A percentile compares a stretch with the other conserved stretches of the same genome.
Conservation (phyloP, 116 monocot species). For the Iris pallida region DNA sequence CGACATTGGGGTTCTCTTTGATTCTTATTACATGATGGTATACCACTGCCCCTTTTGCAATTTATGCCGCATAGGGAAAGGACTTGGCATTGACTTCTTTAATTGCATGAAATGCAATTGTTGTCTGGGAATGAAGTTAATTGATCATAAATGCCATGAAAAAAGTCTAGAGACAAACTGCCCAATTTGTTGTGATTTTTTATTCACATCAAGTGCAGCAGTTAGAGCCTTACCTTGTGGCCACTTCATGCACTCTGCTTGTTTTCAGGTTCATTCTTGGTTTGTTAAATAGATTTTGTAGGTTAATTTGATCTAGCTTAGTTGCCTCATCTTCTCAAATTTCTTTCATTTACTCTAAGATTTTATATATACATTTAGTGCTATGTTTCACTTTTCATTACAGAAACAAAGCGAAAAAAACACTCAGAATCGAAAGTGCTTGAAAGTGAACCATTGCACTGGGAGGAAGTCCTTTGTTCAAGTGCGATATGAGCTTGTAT, state of each 20-base stretch:
- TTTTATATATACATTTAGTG: no score
- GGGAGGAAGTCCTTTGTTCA: no score
- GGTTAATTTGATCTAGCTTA: no score
- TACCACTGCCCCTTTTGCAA: slow-evolving; percentile 99
- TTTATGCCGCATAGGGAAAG: slow-evolving; percentile 93
- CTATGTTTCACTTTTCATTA: no score
- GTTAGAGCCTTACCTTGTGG: slow-evolving; percentile 95
- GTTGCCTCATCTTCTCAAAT: no score
- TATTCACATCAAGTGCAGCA: slow-evolving; percentile 91
- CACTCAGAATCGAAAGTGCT: no score
- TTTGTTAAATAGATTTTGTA: no score
- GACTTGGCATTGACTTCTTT: slow-evolving; percentile 94
- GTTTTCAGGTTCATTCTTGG: slow-evolving; percentile 69
- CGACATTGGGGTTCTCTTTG: no score
- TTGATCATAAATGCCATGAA: slow-evolving; percentile 93
- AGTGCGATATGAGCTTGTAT: no score
- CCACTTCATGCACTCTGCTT: slow-evolving; percentile 99
- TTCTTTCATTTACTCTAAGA: no score
- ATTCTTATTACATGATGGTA: slow-evolving; percentile 48
- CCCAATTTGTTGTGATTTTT: slow-evolving; percentile 97
- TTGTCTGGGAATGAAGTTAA: slow-evolving; percentile 89
- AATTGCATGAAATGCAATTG: slow-evolving; percentile 99
- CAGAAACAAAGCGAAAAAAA: no score
- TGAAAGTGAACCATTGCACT: no score
- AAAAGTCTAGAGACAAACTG: slow-evolving; percentile 94